Base-by-base conservation (phyloP, 1,284 basidiomycete species). In the Sphagnurus paluster region DNA sequence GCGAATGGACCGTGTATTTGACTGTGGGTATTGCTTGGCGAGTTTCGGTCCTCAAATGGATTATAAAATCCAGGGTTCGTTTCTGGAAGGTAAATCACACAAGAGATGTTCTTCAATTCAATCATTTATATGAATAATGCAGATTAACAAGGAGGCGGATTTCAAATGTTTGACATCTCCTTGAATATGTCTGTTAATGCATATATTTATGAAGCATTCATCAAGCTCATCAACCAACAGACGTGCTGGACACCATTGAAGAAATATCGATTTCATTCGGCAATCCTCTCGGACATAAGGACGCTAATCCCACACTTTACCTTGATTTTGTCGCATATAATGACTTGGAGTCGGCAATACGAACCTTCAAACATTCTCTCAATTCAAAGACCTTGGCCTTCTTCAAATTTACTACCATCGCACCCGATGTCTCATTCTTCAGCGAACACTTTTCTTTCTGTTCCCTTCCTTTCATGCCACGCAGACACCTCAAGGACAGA, bases 391-490 rank as follows among this genome's bases (percentile, higher is more conserved):
- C 23, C 23, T 29, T 20, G 4, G 44, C 46, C 20, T 32, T 28
- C n/a, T 42, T 62, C 33, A 35, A 51, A 17, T 56, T 60, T 40
- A 60, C 60, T 9, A 42, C 56, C 2, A 51, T 56, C 17, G 14
- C 49, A 29, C 39, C 54, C 2, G 51, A 52, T 16, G 45, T 66
- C 14, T 21, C 58, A 1, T 59, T 64, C 40, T 53, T 63, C 30
- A 61, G 59, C 32, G 48, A 55, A 1, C 30, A 47, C 6, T 71
- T 66, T 43, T 53, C 65, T 30, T 36, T 68, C 29, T 64, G 63
- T 36, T 61, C 64, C 2, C 36, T 73, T 9, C 68, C 71, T 2
- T 70, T 71, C 53, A 40, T 68, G 41, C 60, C 62, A 5, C 64
- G 61, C 30, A 53, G 48, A 36, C 56, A 57, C 42, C 25, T 45